phyloP scores from a whole-genome alignment of 176 grass and related monocot species.

The Pontederia crassipes region DNA sequence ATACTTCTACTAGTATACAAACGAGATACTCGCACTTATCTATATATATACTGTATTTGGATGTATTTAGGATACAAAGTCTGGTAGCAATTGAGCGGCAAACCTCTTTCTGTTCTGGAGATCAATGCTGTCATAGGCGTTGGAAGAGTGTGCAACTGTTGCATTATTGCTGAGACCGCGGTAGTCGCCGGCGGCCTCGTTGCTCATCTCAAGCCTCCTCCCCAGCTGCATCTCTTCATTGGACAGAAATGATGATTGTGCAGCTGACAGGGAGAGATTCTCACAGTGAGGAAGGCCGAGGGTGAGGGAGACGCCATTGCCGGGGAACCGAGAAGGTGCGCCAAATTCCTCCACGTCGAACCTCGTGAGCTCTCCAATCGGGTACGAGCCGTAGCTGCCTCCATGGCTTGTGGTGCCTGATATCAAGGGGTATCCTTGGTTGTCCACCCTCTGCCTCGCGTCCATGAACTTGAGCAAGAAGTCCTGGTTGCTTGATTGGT shows the following conservation, averaged over 20 bases:
- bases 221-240: slow-evolving; percentile 10
- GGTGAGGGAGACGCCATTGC: slow-evolving; percentile 72
- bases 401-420: neutral
- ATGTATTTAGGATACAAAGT: slow-evolving; percentile 52
- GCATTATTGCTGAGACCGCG: slow-evolving; percentile 10
- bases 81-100: slow-evolving; percentile 71
- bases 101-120: slow-evolving; percentile 73
- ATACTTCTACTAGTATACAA: no score
- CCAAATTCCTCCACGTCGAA: slow-evolving; percentile 49
- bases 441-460: slow-evolving; percentile 22
- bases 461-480: slow-evolving; percentile 97
- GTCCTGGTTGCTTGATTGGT: slow-evolving; percentile 67
- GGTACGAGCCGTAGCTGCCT: slow-evolving; percentile 16
- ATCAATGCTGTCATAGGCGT: slow-evolving; percentile 42
- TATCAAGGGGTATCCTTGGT: slow-evolving; percentile 5
- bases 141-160: slow-evolving; percentile 6
- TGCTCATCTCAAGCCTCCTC: slow-evolving; percentile 32
- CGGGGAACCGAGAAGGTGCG: slow-evolving; percentile 28
- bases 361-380: slow-evolving; percentile 40
- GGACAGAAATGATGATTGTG: slow-evolving; percentile 25
- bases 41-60: no score
- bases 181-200: slow-evolving; percentile 21
- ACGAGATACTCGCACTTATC: no score
- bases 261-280: slow-evolving; percentile 38
- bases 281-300: slow-evolving; percentile 73